phyloP scores from a whole-genome alignment of 805 yeast species.

The Blastobotrys americana region DNA sequence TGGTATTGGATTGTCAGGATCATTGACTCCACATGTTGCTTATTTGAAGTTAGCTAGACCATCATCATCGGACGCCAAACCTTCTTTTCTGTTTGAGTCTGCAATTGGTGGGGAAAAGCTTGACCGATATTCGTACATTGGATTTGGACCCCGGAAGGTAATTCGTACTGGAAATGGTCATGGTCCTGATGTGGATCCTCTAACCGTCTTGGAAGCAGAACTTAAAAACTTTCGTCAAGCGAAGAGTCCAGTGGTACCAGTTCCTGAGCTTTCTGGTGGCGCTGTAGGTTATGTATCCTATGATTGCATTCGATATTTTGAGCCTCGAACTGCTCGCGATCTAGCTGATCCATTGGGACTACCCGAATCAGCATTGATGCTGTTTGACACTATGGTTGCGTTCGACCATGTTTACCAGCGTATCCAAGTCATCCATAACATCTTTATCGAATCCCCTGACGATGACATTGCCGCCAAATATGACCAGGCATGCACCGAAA shows the following conservation, averaged over 20 bases:
- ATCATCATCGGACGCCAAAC: constrained; percentile 40
- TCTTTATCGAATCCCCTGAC: constrained; percentile 37
- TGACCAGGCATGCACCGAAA: constrained; percentile 48
- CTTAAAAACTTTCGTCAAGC: constrained; percentile 59
- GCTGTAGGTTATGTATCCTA: constrained; percentile 94
- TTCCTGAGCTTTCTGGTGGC: constrained; percentile 91
- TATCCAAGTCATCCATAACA: constrained; percentile 81
- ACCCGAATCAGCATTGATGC: constrained; percentile 90
- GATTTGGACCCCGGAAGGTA: constrained; percentile 72
- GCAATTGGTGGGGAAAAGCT: constrained; percentile 85
- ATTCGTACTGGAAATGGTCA: constrained; percentile 73
- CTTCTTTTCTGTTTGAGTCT: constrained; percentile 80
- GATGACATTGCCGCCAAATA: constrained; percentile 43
- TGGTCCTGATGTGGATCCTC: constrained; percentile 70
- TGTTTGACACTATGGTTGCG: constrained; percentile 83
- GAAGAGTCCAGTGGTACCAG: constrained; percentile 28
- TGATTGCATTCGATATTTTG: constrained; percentile 94
- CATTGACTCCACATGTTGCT: constrained; percentile 83
- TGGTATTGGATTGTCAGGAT: constrained; percentile 64
- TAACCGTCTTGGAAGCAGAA: constrained; percentile 65
- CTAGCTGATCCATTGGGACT: constrained; percentile 72
- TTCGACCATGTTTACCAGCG: constrained; percentile 92
- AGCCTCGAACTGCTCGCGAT: constrained; percentile 74
- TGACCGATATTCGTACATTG: constrained; percentile 87
- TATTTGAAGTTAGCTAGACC: constrained; percentile 76